These are phyloP conservation scores for Colletotrichum sp. DNA, from an alignment of 2,329 filamentous ascomycete genomes.

Conservation along the genomic window DNA sequence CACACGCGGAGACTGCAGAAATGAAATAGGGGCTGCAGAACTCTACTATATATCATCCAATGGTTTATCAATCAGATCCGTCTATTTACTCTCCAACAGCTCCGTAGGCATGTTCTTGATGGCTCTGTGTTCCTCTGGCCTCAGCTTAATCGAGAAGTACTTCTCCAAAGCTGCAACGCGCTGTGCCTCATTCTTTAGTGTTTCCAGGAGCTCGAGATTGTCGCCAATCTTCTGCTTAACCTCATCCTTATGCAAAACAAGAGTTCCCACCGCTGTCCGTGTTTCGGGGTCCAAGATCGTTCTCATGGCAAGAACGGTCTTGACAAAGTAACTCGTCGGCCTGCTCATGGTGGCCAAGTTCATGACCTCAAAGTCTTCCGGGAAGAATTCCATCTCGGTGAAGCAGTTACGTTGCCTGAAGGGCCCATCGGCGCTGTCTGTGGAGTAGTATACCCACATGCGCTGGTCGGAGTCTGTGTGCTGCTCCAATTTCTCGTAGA, in stretches of 20 bases:
- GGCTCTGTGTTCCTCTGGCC: conserved; percentile 47
- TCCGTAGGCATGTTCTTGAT: conserved; percentile 45
- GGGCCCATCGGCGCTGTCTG: conserved; percentile 22
- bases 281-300: conserved; percentile 27
- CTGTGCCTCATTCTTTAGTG: conserved; percentile 50
- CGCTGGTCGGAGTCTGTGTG: conserved; percentile 37
- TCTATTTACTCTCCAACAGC: neutral
- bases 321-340: conserved; percentile 41
- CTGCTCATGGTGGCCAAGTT: conserved; percentile 41
- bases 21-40: neutral
- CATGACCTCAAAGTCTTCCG: conserved; percentile 52
- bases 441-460: conserved; percentile 43
- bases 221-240: conserved; percentile 48
- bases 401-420: conserved; percentile 59
- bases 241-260: conserved; percentile 47
- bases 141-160: conserved; percentile 55
- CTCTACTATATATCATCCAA: neutral
- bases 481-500: conserved; percentile 33
- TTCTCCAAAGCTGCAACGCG: conserved; percentile 51
- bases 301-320: conserved; percentile 38
- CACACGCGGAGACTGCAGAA: neutral
- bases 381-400: conserved; percentile 51
- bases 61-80: neutral
- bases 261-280: conserved; percentile 34
- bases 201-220: conserved; percentile 44